Percentiles rank a stretch among this genome's conserved stretches.
These are phyloP conservation scores for Basidiobolus meristosporus DNA, from an alignment of 371 early-diverging fungal species.

Conservation along the genomic window DNA sequence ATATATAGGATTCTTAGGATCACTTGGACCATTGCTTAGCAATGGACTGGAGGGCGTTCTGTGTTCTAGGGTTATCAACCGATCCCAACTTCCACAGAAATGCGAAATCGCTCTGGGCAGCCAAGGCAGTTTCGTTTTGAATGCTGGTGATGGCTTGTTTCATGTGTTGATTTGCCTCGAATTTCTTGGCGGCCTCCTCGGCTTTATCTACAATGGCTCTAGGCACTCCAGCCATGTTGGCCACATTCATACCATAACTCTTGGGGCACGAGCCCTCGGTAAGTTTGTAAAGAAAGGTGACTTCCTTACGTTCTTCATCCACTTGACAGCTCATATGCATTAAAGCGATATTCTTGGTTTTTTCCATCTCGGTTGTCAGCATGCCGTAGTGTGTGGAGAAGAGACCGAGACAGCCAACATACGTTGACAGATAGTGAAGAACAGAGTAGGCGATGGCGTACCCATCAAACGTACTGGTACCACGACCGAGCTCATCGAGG, in stretches of 20 bases:
- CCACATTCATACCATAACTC: conserved; percentile 84
- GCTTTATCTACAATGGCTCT: conserved; percentile 32
- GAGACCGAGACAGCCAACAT: conserved; percentile 75
- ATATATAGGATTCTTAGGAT: too few relatives aligned
- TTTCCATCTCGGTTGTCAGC: conserved; percentile 65
- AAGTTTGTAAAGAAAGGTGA: conserved; percentile 95
- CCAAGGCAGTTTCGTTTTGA: too few relatives aligned
- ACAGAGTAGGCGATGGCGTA: conserved; percentile 90
- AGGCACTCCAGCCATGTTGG: conserved; percentile 91
- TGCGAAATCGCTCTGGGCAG: too few relatives aligned
- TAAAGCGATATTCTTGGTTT: conserved; percentile 30
- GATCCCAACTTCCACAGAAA: too few relatives aligned
- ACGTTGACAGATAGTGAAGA: conserved; percentile 65
- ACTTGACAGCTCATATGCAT: conserved; percentile 70
- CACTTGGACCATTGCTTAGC: too few relatives aligned
- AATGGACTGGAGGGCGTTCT: too few relatives aligned
- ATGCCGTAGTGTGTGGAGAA: conserved; percentile 98
- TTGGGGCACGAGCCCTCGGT: conserved; percentile 63
- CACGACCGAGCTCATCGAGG: conserved; percentile 98
- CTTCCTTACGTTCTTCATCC: conserved; percentile 61
- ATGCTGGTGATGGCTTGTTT: too few relatives aligned
- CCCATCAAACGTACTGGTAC: conserved; percentile 97
- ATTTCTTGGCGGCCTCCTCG: conserved; percentile 39
- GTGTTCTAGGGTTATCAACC: too few relatives aligned
- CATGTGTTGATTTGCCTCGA: too few relatives aligned